These are phyloP conservation scores for Podospora pseudoanserina DNA, from an alignment of 495 filamentous ascomycete species.

Conservation along the genomic window DNA sequence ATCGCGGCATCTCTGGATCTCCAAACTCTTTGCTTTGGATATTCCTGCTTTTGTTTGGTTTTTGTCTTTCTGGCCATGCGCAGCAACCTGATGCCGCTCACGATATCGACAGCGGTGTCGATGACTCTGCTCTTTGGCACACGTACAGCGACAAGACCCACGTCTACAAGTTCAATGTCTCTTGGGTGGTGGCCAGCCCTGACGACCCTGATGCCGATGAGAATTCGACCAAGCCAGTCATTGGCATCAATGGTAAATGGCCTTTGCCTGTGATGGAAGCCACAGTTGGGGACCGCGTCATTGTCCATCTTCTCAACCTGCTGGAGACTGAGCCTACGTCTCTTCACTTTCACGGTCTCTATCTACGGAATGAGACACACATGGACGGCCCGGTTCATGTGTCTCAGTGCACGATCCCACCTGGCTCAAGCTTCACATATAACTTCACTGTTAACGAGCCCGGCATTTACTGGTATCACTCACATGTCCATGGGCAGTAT, in stretches of 20 bases:
- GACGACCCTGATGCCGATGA: conserved; percentile 39
- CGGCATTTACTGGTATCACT: conserved; percentile 84
- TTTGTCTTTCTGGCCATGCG: not conserved
- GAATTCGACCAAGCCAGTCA: conserved; percentile 55
- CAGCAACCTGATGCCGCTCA: not conserved
- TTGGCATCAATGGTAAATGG: conserved; percentile 82
- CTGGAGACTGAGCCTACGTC: conserved; percentile 67
- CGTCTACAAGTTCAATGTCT: conserved; percentile 73
- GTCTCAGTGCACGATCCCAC: conserved; percentile 64
- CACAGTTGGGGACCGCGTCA: conserved; percentile 64
- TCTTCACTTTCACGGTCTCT: conserved; percentile 75
- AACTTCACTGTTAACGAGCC: conserved; percentile 71
- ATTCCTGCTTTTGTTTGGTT: conserved; percentile 7
- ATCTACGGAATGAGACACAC: conserved; percentile 62
- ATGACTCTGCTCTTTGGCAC: conserved; percentile 12
- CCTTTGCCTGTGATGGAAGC: conserved; percentile 66
- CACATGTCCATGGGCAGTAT: conserved; percentile 64
- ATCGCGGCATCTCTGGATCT: conserved; percentile 11
- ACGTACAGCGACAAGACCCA: conserved; percentile 53
- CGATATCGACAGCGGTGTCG: not conserved
- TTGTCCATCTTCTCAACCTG: conserved; percentile 69
- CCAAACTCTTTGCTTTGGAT: conserved; percentile 5
- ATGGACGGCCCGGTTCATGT: conserved; percentile 71
- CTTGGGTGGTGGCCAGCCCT: conserved; percentile 77
- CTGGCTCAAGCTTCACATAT: conserved; percentile 64